Evolutionary conservation across 2,329 filamentous ascomycete genomes (phyloP), one percentile per base, ranked within the genome.

Genomic region (Talaromyces piceae): DNA sequence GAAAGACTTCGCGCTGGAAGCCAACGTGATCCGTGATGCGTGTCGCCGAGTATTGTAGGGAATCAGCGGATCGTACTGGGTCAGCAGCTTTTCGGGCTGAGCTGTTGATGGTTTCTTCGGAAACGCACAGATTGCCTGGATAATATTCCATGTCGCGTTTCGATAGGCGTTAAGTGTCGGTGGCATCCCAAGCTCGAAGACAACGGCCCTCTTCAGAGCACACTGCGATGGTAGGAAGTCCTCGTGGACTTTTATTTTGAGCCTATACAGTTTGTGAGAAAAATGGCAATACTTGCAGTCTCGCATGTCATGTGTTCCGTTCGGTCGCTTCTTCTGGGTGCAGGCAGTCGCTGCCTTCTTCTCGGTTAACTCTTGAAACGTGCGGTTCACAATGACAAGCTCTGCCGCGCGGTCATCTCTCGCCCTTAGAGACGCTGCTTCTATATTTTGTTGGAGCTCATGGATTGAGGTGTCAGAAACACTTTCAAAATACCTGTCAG

Each of bases 101-200:
- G 12, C 12, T 22, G 12, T 18, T 41, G 37, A 25, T 11, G 8
- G 9, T n/a, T 18, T 9, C 6, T 3, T 23, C 25, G 39, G 9
- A 11, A 22, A 18, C 13, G 8, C 16, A 16, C 39, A 43, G 39
- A 43, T 25, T 43, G 39, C 13, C n/a, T 22, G 20, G 0, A 79
- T 20, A 3, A 82, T 69, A 3, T 56, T 59, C 76, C 77, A 82
- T 0, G 77, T 80, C 3, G 69, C 65, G 50, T 80, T 71, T 11
- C 81, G 70, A 59, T 82, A 84, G 0, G 64, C 61, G 2, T 65
- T 63, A 20, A 81, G 73, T 3, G 64, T 64, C 3, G 57, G 27
- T 0, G 80, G 80, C 20, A 69, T 66, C 0, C 49, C 54, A 1
- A 83, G 61, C 54, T 83, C 80, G 47, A 83, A 80, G 0, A 82